Percentiles rank a stretch among this genome's conserved stretches.
phyloP scores from a whole-genome alignment of 352 stramenopile species.

The Chrysophaeum taylorii region DNA sequence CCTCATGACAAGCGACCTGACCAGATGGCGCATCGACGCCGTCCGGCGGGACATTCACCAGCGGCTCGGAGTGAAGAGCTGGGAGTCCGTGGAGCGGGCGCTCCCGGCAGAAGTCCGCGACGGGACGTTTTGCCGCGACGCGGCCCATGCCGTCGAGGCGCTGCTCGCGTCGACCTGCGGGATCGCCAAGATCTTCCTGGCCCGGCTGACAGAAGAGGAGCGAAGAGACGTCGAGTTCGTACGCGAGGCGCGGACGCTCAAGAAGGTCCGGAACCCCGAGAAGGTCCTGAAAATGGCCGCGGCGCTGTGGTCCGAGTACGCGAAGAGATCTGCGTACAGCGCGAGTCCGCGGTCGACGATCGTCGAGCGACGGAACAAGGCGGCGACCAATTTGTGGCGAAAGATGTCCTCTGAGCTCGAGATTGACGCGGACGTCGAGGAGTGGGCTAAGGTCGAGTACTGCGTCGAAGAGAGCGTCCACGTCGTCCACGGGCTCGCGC shows the following conservation, averaged over 20 bases:
- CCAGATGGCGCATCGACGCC: too few species aligned
- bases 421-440: background rate
- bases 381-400: background rate
- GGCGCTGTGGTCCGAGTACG: background rate
- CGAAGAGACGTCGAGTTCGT: background rate
- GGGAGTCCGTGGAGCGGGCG: too few species aligned
- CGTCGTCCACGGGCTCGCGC: background rate
- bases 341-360: background rate
- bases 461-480: background rate
- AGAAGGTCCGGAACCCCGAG: background rate
- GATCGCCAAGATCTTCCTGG: too few species aligned
- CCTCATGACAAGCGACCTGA: too few species aligned
- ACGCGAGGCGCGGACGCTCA: background rate
- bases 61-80: too few species aligned
- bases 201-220: too few species aligned
- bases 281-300: background rate
- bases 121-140: too few species aligned
- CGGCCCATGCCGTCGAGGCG: too few species aligned
- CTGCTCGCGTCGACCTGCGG: too few species aligned
- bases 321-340: background rate
- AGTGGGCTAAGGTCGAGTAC: background rate
- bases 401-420: background rate
- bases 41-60: too few species aligned
- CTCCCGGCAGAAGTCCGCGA: too few species aligned
- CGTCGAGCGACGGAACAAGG: background rate